Conservation (phyloP, 306 rosid species). For the Quercus berberidifolia region DNA sequence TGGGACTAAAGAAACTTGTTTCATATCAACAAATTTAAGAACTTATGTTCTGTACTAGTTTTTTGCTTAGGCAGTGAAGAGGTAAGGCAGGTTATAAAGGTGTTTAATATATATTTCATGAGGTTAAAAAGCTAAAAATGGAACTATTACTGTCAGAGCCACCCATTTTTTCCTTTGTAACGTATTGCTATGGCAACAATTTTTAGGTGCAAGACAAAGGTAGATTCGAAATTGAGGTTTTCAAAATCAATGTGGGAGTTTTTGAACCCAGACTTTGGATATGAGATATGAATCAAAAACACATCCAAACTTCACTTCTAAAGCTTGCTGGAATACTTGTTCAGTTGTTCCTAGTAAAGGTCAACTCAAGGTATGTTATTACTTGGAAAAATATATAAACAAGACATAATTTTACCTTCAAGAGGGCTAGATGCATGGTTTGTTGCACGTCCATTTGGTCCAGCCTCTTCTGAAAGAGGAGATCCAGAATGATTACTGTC, state of each 20-base stretch:
- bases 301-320: neutral
- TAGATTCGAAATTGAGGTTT: neutral
- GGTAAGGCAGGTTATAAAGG: neutral
- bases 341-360: neutral
- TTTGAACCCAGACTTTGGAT: neutral
- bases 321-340: neutral
- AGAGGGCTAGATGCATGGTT: constrained; percentile 73
- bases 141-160: neutral
- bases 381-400: neutral
- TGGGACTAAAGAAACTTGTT: neutral
- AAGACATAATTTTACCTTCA: constrained; percentile 51
- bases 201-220: neutral
- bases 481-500: constrained; percentile 88
- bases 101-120: neutral
- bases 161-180: neutral
- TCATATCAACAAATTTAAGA: neutral
- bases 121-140: neutral
- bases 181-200: neutral
- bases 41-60: neutral
- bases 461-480: constrained; percentile 86
- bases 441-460: constrained; percentile 61
- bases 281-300: neutral
- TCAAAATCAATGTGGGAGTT: neutral
- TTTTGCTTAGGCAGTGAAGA: neutral
- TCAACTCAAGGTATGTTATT: neutral